Conservation (phyloP, 768 basidiomycete species). For the Suillus paluster region DNA sequence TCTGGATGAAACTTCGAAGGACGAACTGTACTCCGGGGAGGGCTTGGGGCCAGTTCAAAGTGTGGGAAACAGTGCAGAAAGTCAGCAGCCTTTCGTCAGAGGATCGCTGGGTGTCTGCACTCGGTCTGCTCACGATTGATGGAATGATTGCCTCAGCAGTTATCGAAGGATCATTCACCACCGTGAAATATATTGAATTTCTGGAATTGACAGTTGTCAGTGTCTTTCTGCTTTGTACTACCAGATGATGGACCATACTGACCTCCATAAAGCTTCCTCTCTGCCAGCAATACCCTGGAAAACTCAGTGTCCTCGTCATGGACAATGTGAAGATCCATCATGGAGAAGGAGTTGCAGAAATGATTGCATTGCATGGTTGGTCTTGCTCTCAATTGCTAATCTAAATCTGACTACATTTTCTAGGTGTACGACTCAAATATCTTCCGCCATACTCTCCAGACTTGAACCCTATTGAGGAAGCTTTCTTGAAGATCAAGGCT, state of each 20-base stretch:
- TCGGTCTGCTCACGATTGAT: conserved; percentile 34
- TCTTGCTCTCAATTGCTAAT: too few relatives aligned
- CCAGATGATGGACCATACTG: too few relatives aligned
- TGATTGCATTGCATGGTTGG: conserved; percentile 21
- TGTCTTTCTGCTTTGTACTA: neutral
- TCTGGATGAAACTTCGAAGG: conserved; percentile 40
- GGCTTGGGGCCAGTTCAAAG: conserved; percentile 23
- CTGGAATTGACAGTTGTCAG: conserved; percentile 32
- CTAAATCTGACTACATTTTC: neutral
- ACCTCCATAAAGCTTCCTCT: conserved; percentile 20
- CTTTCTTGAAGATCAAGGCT: conserved; percentile 33
- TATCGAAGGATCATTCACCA: conserved; percentile 37
- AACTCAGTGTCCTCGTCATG: conserved; percentile 19
- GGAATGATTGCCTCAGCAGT: conserved; percentile 34
- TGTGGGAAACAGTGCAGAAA: conserved; percentile 26
- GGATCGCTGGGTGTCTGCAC: conserved; percentile 20
- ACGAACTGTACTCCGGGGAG: conserved; percentile 28
- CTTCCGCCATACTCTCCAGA: conserved; percentile 44
- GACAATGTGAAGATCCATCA: conserved; percentile 19
- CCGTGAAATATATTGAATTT: conserved; percentile 26
- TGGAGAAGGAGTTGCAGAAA: conserved; percentile 25
- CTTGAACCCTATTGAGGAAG: conserved; percentile 43
- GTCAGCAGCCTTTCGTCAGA: too few relatives aligned
- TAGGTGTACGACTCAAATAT: conserved; percentile 33
- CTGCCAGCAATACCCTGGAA: conserved; percentile 24